These are phyloP conservation scores for Mediolabrus comicus DNA, from an alignment of 108 stramenopile species.

Conservation along the genomic window DNA sequence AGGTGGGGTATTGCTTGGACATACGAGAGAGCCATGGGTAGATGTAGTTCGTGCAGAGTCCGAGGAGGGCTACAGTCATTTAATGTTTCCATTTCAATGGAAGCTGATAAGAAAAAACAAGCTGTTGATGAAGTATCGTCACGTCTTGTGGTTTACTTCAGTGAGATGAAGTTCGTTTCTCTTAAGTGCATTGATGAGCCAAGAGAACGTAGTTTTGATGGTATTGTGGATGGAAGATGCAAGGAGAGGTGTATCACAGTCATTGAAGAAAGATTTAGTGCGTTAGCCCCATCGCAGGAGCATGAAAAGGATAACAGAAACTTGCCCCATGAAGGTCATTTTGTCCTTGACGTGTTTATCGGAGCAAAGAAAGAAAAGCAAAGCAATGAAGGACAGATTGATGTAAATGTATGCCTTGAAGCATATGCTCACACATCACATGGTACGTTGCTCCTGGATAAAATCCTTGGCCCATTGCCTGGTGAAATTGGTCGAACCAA, in stretches of 20 bases:
- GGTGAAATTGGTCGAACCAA: slow-evolving; percentile 76
- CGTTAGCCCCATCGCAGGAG: background rate
- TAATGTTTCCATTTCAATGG: slow-evolving; percentile 9
- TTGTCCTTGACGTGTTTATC: slow-evolving; percentile 47
- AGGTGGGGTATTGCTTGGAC: slow-evolving; percentile 96
- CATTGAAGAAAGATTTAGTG: slow-evolving; percentile 31
- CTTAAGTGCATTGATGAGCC: slow-evolving; percentile 16
- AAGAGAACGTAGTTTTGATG: background rate
- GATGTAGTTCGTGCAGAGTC: slow-evolving; percentile 21
- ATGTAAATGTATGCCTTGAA: slow-evolving; percentile 45
- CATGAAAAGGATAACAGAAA: slow-evolving; percentile 22
- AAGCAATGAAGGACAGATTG: background rate
- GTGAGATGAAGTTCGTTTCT: background rate
- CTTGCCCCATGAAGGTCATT: slow-evolving; percentile 64
- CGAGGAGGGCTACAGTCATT: slow-evolving; percentile 24
- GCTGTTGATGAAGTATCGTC: slow-evolving; percentile 21
- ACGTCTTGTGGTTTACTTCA: slow-evolving; percentile 23
- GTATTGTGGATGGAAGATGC: background rate
- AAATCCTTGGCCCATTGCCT: slow-evolving; percentile 52
- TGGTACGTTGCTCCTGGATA: slow-evolving; percentile 51
- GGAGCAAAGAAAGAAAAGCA: background rate
- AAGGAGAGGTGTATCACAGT: slow-evolving; percentile 15
- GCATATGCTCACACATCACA: slow-evolving; percentile 57
- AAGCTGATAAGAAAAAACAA: background rate
- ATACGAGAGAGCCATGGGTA: slow-evolving; percentile 46